These are phyloP conservation scores for Kingdonia uniflora DNA, from an alignment of 164 flowering plant species.

Conservation along the genomic window DNA sequence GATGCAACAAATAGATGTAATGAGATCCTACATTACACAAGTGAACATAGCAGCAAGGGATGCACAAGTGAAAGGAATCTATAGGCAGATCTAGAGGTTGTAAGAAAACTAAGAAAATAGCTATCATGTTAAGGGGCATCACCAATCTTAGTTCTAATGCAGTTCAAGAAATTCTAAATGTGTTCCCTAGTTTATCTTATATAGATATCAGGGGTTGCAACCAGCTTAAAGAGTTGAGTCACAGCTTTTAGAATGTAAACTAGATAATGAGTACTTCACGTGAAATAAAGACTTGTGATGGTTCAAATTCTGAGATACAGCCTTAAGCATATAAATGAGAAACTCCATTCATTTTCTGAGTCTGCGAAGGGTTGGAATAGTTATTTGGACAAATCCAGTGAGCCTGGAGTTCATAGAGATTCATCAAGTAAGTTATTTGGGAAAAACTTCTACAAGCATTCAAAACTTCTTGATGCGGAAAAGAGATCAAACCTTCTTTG, in stretches of 20 bases:
- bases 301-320: conserved; percentile 37
- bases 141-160: conserved; percentile 41
- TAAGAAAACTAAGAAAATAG: conserved; percentile 46
- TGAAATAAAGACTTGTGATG: conserved; percentile 19
- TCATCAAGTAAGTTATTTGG: conserved; percentile 53
- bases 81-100: too few species aligned
- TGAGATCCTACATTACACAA: too few species aligned
- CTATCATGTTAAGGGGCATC: conserved; percentile 63
- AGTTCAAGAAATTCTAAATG: conserved; percentile 62
- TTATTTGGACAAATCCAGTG: too few species aligned
- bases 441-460: conserved; percentile 59
- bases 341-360: conserved; percentile 23
- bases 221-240: conserved; percentile 54
- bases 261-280: conserved; percentile 41
- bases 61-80: too few species aligned
- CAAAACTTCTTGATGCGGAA: conserved; percentile 77
- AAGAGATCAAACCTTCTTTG: conserved; percentile 68
- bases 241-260: conserved; percentile 42
- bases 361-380: too few species aligned
- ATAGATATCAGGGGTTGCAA: conserved; percentile 79
- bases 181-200: conserved; percentile 44
- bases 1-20: too few species aligned
- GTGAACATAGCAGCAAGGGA: too few species aligned
- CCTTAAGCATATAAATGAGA: conserved; percentile 55
- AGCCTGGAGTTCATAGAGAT: conserved; percentile 39